Evolutionary conservation across 371 early-diverging fungal species (phyloP), one percentile per base, ranked within the genome.

Genomic region (Rhizopus delemar): DNA sequence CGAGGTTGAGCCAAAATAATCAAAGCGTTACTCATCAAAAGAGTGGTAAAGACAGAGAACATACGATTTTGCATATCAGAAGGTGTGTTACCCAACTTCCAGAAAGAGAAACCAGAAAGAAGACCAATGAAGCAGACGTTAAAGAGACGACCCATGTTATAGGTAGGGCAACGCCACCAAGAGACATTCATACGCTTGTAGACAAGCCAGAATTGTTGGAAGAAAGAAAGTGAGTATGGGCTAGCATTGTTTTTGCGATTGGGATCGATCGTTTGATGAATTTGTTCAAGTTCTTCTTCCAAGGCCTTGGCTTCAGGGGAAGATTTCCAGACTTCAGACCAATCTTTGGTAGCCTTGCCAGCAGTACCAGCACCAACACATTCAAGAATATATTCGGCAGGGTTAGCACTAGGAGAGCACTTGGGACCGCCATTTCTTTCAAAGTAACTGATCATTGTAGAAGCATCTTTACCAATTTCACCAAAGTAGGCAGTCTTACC

Each of bases 401-500:
- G 87, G 56, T 90, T 88, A 12, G 82, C 87, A 11, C 66, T 66
- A 16, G 83, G 77, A 1, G 80, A 77, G 56, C 86, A 86, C 45
- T 65, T 71, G 53, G 81, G 82, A 1, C 84, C 87, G 39, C 87
- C 87, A 39, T 83, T 77, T 15, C 68, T 56, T 63, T 86, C 86
- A 70, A 88, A 90, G 70, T 90, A 87, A 5, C 73, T 56, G 41
- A 82, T 80, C 75, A 86, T 73, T 5, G 68, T 70, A 8, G 65
- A 50, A 53, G 81, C 80, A 53, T 86, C 81, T 36, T 63, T 52
- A 15, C 90, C 88, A 43, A 88, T 77, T 34, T 90, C 84, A 55
- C 93, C 94, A 75, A 87, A 90, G 70, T 92, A 94, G 49, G 87
- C 90, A n/a, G 84, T 84, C 35, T 74, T 78, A 53, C 93, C 93